Base-by-base conservation (phyloP, 345 rosid species). In the Dimocarpus longan region DNA sequence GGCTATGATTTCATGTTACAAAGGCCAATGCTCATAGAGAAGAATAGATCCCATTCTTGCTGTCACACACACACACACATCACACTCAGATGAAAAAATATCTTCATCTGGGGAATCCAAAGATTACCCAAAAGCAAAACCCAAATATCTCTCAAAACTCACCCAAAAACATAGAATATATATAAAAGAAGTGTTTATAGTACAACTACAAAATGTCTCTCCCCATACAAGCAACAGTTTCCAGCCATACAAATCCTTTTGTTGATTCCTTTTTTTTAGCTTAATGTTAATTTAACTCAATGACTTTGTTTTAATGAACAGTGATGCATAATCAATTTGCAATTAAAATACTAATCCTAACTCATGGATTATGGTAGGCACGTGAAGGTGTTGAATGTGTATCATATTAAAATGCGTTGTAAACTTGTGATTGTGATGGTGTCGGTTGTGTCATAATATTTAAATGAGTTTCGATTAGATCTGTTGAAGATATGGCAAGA, bases 341-440 rank as follows among this genome's bases (percentile, higher is more conserved):
- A 70, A 74, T 48, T 65, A 50, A 18, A 72, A 68, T 16, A 54
- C 28, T 5, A 46, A 63, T 64, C 59, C 28, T 7, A 46, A 63
- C 54, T 48, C 79, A 66, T 54, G 73, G 75, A 60, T 48, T 63
- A 21, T 68, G 75, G 66, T 22, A 10, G 56, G 75, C 84, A 79
- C 68, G 77, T 80, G 85, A 54, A 56, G 70, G 19, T 82, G 82
- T 80, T 80, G 76, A 79, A 40, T 72, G 10, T 19, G 64, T 42
- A 10, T 74, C 46, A 21, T 46, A 46, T 46, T 8, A 46, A 7
- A 46, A 46, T 67, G n/a, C 22, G 18, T 21, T 32, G 0, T 3
- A 5, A 43, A 67, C 70, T 39, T 37, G 10, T 57, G 5, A 57
- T 62, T 73, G 22, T 13, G 69, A 43, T 5, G 40, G 52, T 6